Evolutionary conservation across 2,329 filamentous ascomycete genomes (phyloP).

Genomic region (Botryotinia globosa): DNA sequence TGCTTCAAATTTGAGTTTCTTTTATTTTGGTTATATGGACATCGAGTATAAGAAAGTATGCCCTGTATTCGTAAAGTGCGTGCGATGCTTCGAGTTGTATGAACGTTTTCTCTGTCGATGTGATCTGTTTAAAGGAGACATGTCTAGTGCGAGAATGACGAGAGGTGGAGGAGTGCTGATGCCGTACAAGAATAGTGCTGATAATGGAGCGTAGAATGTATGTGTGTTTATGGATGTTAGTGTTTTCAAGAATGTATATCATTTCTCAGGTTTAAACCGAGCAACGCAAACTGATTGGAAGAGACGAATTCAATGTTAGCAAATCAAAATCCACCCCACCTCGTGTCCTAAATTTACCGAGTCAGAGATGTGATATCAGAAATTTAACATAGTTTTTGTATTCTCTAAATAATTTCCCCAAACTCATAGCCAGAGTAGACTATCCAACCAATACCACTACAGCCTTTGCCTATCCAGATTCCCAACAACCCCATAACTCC

Average conservation of each 20-base stretch:
- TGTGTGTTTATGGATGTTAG: neutral
- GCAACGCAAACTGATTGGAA: too few species aligned
- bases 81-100: neutral
- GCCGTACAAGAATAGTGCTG: neutral
- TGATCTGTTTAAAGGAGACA: neutral
- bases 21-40: neutral
- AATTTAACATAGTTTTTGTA: neutral
- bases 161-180: too few species aligned
- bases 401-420: neutral
- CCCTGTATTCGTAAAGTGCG: neutral
- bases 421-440: neutral
- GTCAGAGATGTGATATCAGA: neutral
- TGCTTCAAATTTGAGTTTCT: neutral
- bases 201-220: neutral
- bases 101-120: neutral
- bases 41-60: neutral
- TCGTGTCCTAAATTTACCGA: neutral
- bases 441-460: constrained; percentile 4
- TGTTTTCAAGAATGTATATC: neutral
- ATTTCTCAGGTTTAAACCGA: neutral
- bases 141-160: too few species aligned
- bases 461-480: neutral
- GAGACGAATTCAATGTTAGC: too few species aligned
- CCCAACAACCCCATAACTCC: neutral
- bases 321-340: neutral